Base-by-base conservation (phyloP, 257 asterid genomes). In the Petunia secreta region DNA sequence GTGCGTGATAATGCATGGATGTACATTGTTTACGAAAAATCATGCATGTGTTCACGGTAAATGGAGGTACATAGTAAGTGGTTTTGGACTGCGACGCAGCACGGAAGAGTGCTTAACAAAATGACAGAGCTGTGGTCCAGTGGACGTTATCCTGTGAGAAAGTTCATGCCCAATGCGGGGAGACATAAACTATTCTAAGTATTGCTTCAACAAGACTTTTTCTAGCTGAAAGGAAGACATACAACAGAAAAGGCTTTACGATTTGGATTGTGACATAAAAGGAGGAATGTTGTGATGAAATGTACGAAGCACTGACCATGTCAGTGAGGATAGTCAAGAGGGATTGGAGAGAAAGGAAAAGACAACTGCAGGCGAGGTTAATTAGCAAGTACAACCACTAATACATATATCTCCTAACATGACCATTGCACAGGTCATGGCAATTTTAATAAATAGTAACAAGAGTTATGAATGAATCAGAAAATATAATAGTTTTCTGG, bases 231-330 rank as follows among this genome's bases (percentile, higher is more conserved):
- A 46, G 64, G 64, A 59, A 59, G 64, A 59, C 63, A 59, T 59
- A 16, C 64, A 59, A 59, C 1, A 25, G 1, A 41, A 66, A 15
- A 50, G 4, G 48, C 25, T 41, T 41, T 3, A 66, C 6, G 75
- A 66, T 66, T 66, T 40, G 11, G 38, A 66, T 71, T 71, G 59
- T 71, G 77, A 71, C 77, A 9, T 10, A n/a, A 41, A 38, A 66
- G 40, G 37, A 67, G 38, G 52, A 67, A 44, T 67, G 75, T 67
- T 52, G 55, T 52, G 55, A 52, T 52, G 1, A 52, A 25, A 25
- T 25, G 25, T 14, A 9, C 14, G 2, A 14, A 9, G 13, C 55
- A 7, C 10, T 46, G 9, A 46, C 8, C 53, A 50, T 50, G 54
- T 48, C 54, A 50, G 3, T 52, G 55, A 52, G 3, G 10, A 52